Evolutionary conservation across 2,329 filamentous ascomycete species (phyloP).

Genomic region (Botryosphaeria dothidea): DNA sequence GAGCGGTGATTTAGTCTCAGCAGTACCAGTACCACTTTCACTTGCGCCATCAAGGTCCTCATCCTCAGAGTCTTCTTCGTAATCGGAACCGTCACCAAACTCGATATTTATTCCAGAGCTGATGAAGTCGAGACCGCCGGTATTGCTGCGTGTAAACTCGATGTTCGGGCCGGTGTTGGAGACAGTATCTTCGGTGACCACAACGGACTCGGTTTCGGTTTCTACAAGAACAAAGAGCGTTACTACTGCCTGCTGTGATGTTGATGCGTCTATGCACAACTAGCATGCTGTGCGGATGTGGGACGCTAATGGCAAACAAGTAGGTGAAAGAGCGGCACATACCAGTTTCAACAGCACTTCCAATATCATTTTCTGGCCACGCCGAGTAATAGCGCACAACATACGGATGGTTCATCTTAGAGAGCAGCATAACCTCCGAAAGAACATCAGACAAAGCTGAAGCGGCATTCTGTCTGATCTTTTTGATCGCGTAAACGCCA

Average conservation of each 20-base stretch:
- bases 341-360: slow-evolving; percentile 20
- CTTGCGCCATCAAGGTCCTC: slow-evolving; percentile 44
- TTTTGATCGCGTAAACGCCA: slow-evolving; percentile 94
- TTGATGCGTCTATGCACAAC: too few relatives aligned
- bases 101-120: slow-evolving; percentile 81
- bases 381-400: slow-evolving; percentile 92
- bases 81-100: slow-evolving; percentile 63
- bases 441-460: slow-evolving; percentile 75
- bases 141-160: slow-evolving; percentile 66
- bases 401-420: slow-evolving; percentile 87
- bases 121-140: slow-evolving; percentile 83
- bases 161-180: slow-evolving; percentile 34
- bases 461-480: slow-evolving; percentile 81
- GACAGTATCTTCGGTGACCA: slow-evolving; percentile 32
- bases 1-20: slow-evolving; percentile 36
- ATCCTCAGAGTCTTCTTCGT: slow-evolving; percentile 37
- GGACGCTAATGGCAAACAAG: not conserved
- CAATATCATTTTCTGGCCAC: slow-evolving; percentile 76
- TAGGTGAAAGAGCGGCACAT: not conserved
- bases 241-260: too few relatives aligned
- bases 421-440: slow-evolving; percentile 84
- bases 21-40: slow-evolving; percentile 42
- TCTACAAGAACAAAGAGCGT: too few relatives aligned
- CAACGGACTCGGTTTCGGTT: slow-evolving; percentile 32
- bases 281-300: not conserved